Conservation (phyloP, 441 rosid species). For the Bruguiera hainesii region DNA sequence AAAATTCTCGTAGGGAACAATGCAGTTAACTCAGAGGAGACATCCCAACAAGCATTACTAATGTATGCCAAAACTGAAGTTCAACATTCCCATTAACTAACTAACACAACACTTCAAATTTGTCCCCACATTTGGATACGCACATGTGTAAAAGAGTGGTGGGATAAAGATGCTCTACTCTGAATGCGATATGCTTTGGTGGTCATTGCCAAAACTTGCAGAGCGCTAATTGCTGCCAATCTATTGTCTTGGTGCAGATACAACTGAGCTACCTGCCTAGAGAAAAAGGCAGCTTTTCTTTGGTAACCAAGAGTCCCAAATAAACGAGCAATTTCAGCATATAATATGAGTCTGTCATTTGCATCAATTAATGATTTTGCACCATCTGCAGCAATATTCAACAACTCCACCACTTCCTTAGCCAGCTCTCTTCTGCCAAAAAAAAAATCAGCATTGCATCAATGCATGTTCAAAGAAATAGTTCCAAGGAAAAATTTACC, state of each 20-base stretch:
- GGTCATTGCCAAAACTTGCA: constrained; percentile 96
- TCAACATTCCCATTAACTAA: too few relatives aligned
- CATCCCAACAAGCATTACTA: too few relatives aligned
- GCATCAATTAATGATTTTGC: constrained; percentile 95
- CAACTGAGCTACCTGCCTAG: constrained; percentile 96
- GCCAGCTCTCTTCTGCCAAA: constrained; percentile 71
- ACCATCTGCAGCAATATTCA: constrained; percentile 92
- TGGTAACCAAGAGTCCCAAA: constrained; percentile 91
- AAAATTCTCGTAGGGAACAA: too few relatives aligned
- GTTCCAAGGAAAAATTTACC: neutral
- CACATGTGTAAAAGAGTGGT: constrained; percentile 44
- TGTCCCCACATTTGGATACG: constrained; percentile 23
- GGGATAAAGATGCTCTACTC: constrained; percentile 71
- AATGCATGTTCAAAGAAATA: neutral
- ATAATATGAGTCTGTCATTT: constrained; percentile 80
- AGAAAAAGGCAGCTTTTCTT: constrained; percentile 94
- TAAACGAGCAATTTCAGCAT: constrained; percentile 87
- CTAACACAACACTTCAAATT: too few relatives aligned
- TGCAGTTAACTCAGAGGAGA: too few relatives aligned
- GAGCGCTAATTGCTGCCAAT: constrained; percentile 90
- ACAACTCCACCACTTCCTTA: constrained; percentile 86
- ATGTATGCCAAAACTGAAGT: too few relatives aligned
- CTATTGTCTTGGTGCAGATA: constrained; percentile 92
- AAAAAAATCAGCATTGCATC: constrained; percentile 8
- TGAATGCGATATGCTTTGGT: constrained; percentile 90